phyloP scores from a whole-genome alignment of 2,329 filamentous ascomycete species.

The Arachnomyces sp. region DNA sequence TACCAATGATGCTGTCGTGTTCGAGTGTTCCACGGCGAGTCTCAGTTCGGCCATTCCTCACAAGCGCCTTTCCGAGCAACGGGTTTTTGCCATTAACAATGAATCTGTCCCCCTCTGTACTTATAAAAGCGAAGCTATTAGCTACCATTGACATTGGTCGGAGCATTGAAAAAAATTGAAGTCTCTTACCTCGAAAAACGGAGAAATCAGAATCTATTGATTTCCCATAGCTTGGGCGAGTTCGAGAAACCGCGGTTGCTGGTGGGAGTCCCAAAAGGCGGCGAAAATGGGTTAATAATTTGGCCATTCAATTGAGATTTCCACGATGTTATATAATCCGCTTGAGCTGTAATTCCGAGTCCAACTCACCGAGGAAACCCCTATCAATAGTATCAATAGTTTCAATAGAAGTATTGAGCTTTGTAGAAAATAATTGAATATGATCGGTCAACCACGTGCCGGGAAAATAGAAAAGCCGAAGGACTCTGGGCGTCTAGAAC shows the following conservation, averaged over 20 bases:
- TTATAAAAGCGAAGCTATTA: background rate
- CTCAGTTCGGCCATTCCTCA: slow-evolving; percentile 27
- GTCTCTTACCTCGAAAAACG: slow-evolving; percentile 28
- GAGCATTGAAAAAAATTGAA: background rate
- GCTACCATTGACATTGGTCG: background rate
- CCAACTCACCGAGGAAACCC: no score
- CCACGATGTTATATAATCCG: no score
- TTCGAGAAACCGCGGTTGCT: no score
- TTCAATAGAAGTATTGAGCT: no score
- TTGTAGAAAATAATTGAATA: no score
- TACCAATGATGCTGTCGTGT: slow-evolving; percentile 57
- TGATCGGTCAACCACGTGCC: no score
- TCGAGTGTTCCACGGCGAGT: slow-evolving; percentile 30
- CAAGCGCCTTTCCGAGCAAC: slow-evolving; percentile 37
- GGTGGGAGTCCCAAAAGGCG: slow-evolving; percentile 3
- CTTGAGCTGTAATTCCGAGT: no score
- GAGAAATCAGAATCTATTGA: no score
- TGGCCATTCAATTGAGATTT: slow-evolving; percentile 9
- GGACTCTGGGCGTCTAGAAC: no score
- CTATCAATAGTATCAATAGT: no score
- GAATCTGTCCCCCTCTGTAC: slow-evolving; percentile 37
- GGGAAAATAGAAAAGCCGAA: no score
- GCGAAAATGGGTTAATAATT: slow-evolving; percentile 7
- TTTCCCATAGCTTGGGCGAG: slow-evolving; percentile 11
- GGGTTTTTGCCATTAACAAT: slow-evolving; percentile 32